Base-by-base conservation (phyloP, 2,329 filamentous ascomycete species). In the Phialophora expanda region DNA sequence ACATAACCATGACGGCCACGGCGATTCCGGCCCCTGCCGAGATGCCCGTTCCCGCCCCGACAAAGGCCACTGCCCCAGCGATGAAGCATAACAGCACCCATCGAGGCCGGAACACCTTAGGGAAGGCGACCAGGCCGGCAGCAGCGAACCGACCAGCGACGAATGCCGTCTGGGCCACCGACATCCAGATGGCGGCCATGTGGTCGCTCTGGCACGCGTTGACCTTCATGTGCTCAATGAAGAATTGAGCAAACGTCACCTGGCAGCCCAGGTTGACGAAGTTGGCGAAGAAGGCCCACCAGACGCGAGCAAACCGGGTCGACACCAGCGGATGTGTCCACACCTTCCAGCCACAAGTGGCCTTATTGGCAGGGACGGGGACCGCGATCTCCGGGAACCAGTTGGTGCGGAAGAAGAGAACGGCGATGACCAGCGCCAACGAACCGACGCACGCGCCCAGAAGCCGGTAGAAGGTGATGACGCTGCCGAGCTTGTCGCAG, bases 191-290 rank as follows among this genome's bases (percentile, higher is more conserved):
- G 6, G 90, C 85, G 0, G 84, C 89, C 1, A 84, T 79, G 0
- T 85, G 73, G 5, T 88, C 80, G 6, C 79, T 75, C 11, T 89
- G 84, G 22, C 78, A 77, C 1, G 82, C 76, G 56, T 87, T 82
- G 2, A 87, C 88, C 69, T 89, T 86, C 24, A 80, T 83, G 74
- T 90, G 90, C 78, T 91, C 91, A 81, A 91, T 90, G 77, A 91
- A 91, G 76, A 90, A 90, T 55, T 79, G 76, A 20, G 83, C 79
- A 72, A 85, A 77, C 44, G 75, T 72, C 67, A 85, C 76, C 73
- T 96, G 92, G 0, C 90, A 87, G 56, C 91, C 90, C 0, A 91
- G 89, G 75, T 94, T 94, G 75, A 89, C 91, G 77, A 93, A 93
- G 70, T 94, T 90, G 0, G 90, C 89, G 71, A 88, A 85, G 0